Evolutionary conservation across 352 stramenopile species (phyloP).

Genomic region (Phytopythium delawarense): DNA sequence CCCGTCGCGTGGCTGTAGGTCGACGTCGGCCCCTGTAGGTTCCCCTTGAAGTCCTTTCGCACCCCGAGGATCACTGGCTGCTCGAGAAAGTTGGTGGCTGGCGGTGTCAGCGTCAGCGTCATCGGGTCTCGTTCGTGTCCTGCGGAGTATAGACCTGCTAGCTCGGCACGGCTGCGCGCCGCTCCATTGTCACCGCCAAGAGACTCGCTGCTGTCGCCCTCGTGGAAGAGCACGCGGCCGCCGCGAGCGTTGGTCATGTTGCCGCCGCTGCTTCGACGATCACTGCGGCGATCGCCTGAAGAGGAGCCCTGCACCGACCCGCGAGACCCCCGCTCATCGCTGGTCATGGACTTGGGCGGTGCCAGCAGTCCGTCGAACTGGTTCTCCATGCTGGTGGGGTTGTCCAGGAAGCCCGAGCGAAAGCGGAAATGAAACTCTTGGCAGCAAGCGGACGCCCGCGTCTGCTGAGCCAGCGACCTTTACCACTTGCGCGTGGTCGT

Average conservation of each 20-base stretch:
- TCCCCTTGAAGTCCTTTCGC: constrained; percentile 19
- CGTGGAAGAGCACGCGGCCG: constrained; percentile 6
- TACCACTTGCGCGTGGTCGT: not conserved
- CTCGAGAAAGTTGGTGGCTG: constrained; percentile 44
- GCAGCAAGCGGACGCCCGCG: not conserved
- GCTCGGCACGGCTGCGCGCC: not conserved
- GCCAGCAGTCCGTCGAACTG: constrained; percentile 31
- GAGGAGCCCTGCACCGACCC: constrained; percentile 11
- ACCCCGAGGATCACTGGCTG: constrained; percentile 42
- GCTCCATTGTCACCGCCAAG: constrained; percentile 2
- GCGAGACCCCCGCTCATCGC: constrained; percentile 10
- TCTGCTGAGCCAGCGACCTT: constrained; percentile 4
- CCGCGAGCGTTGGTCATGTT: constrained; percentile 1
- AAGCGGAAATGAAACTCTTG: constrained; percentile 7
- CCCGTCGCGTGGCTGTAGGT: constrained; percentile 1
- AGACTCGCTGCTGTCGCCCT: constrained; percentile 13
- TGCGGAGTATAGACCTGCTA: not conserved
- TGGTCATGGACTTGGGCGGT: constrained; percentile 8
- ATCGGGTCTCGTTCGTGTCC: constrained; percentile 22
- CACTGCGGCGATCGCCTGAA: constrained; percentile 14
- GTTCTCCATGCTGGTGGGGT: constrained; percentile 20
- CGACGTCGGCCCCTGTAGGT: constrained; percentile 11
- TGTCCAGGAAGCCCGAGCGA: not conserved
- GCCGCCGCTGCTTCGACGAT: constrained; percentile 17
- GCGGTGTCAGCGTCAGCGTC: constrained; percentile 59